These are phyloP conservation scores for Apiosordaria backusii DNA, from an alignment of 495 filamentous ascomycete species.

Conservation along the genomic window DNA sequence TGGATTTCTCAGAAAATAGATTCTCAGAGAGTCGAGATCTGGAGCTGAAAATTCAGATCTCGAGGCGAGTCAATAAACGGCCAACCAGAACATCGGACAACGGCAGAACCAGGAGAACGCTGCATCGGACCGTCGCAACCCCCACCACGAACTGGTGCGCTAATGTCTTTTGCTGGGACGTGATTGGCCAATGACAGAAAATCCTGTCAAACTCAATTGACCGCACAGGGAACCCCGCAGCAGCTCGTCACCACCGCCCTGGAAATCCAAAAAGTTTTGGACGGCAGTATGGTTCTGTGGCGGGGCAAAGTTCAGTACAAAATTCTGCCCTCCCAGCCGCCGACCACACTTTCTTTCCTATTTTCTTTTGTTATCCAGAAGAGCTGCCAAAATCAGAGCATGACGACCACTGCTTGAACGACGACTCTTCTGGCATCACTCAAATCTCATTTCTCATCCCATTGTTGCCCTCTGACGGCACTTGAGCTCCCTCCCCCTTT, in stretches of 20 bases:
- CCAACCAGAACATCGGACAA: slow-evolving; percentile 5
- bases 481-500: neutral
- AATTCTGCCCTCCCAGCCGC: slow-evolving; percentile 13
- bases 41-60: slow-evolving; percentile 21
- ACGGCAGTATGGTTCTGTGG: slow-evolving; percentile 17
- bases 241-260: slow-evolving; percentile 12
- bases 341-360: slow-evolving; percentile 8
- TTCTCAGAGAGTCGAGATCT: slow-evolving; percentile 6
- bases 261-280: slow-evolving; percentile 23
- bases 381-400: slow-evolving; percentile 18
- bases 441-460: neutral
- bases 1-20: neutral
- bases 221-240: slow-evolving; percentile 24
- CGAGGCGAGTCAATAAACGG: slow-evolving; percentile 14
- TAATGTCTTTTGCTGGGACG: neutral
- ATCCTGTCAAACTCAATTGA: slow-evolving; percentile 16
- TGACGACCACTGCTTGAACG: slow-evolving; percentile 8
- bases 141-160: slow-evolving; percentile 13
- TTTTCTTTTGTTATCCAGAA: slow-evolving; percentile 15
- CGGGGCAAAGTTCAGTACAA: slow-evolving; percentile 23
- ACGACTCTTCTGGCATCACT: slow-evolving; percentile 14
- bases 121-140: slow-evolving; percentile 5
- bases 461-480: neutral
- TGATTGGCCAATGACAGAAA: slow-evolving; percentile 27
- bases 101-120: slow-evolving; percentile 6